Evolutionary conservation across 2,329 filamentous ascomycete species (phyloP).

Genomic region (Aspergillus calidoustus): DNA sequence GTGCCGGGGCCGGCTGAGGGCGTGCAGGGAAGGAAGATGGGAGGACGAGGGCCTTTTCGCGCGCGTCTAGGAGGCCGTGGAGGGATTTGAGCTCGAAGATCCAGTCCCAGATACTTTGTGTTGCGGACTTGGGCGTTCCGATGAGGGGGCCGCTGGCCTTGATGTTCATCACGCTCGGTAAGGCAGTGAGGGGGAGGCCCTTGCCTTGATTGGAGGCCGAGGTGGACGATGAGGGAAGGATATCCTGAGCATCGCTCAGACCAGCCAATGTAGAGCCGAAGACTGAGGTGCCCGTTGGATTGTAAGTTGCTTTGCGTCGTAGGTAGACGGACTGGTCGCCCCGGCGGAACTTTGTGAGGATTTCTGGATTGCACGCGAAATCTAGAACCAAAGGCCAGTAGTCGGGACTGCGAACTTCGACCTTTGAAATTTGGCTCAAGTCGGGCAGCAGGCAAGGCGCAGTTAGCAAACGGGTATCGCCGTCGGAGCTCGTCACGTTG

Average conservation of each 20-base stretch:
- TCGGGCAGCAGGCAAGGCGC: constrained; percentile 63
- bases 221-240: constrained; percentile 38
- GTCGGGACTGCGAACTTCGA: constrained; percentile 53
- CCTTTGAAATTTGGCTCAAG: constrained; percentile 41
- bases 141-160: constrained; percentile 23
- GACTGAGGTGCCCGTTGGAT: constrained; percentile 60
- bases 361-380: constrained; percentile 66
- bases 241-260: constrained; percentile 64
- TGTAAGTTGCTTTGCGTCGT: constrained; percentile 69
- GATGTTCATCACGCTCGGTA: constrained; percentile 30
- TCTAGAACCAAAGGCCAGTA: constrained; percentile 85
- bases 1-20: constrained; percentile 43
- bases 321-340: constrained; percentile 75
- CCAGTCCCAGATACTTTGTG: constrained; percentile 68
- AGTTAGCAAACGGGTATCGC: constrained; percentile 40
- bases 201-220: constrained; percentile 30
- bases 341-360: constrained; percentile 66
- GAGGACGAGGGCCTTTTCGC: constrained; percentile 70
- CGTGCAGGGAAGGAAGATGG: constrained; percentile 44
- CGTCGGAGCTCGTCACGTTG: constrained; percentile 62
- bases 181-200: constrained; percentile 29
- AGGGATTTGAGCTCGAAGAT: constrained; percentile 68
- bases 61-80: constrained; percentile 58
- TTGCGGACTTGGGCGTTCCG: constrained; percentile 36
- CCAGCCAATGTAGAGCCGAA: constrained; percentile 78